A percentile compares a stretch with the other conserved stretches of the same genome.
phyloP scores from a whole-genome alignment of 257 asterid genomes.

The Salvia hispanica region DNA sequence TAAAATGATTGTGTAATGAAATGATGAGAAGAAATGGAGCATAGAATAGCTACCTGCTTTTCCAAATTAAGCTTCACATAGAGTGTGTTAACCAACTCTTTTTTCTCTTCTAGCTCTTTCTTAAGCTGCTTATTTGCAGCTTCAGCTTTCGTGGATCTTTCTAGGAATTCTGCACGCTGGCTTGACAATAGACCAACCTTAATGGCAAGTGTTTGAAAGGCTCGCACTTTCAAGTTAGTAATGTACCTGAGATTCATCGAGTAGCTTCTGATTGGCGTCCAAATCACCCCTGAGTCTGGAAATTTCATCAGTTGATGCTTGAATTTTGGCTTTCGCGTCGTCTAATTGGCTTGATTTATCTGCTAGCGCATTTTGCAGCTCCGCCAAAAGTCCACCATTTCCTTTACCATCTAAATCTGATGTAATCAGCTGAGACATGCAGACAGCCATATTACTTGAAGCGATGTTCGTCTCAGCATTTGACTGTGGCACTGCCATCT shows the following conservation, averaged over 20 bases:
- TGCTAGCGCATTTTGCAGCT: constrained; percentile 49
- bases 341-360: constrained; percentile 64
- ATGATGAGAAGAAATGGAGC: background rate
- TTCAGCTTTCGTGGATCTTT: constrained; percentile 62
- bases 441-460: constrained; percentile 66
- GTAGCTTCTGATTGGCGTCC: constrained; percentile 67
- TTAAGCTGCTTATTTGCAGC: constrained; percentile 54
- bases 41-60: constrained; percentile 55
- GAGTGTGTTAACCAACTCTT: constrained; percentile 59
- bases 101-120: constrained; percentile 65
- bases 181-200: constrained; percentile 63
- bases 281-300: constrained; percentile 60
- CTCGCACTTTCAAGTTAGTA: constrained; percentile 13
- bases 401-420: constrained; percentile 44
- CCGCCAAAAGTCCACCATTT: constrained; percentile 43
- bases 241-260: constrained; percentile 91
- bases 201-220: constrained; percentile 54
- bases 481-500: constrained; percentile 39
- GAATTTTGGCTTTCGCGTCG: constrained; percentile 59
- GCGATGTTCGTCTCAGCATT: constrained; percentile 49
- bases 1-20: background rate
- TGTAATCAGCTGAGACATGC: constrained; percentile 53
- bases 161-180: constrained; percentile 53
- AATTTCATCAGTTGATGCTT: constrained; percentile 55
- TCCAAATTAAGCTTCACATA: constrained; percentile 64